phyloP scores from a whole-genome alignment of 805 yeast genomes.

The Cephaloascus fragrans region DNA sequence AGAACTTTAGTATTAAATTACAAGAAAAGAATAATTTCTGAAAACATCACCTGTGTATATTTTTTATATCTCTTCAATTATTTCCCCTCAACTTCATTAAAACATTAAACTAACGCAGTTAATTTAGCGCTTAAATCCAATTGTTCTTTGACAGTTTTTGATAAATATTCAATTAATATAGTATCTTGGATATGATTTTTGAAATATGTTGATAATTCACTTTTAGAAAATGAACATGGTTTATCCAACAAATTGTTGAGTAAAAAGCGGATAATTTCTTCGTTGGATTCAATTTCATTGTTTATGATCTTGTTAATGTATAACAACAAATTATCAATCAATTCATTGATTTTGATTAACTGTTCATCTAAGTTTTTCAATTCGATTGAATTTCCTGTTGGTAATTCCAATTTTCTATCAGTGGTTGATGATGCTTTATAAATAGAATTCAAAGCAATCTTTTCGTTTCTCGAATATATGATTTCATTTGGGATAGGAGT shows the following conservation, averaged over 20 bases:
- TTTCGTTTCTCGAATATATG: slow-evolving; percentile 47
- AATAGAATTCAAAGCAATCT: slow-evolving; percentile 40
- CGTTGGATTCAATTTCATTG: slow-evolving; percentile 37
- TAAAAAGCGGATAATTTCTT: slow-evolving; percentile 57
- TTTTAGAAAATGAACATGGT: slow-evolving; percentile 40
- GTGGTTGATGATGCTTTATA: slow-evolving; percentile 25
- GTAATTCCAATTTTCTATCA: slow-evolving; percentile 18
- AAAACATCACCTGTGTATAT: too few species aligned
- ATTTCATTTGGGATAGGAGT: slow-evolving; percentile 67
- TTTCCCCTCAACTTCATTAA: too few species aligned
- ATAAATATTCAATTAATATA: slow-evolving; percentile 70
- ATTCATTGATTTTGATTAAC: slow-evolving; percentile 31
- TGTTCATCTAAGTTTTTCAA: slow-evolving; percentile 36
- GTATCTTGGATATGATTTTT: slow-evolving; percentile 72
- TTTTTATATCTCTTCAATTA: too few species aligned
- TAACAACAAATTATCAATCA: slow-evolving; percentile 38
- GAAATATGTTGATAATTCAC: slow-evolving; percentile 49
- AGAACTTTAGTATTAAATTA: too few species aligned
- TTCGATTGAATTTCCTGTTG: slow-evolving; percentile 25
- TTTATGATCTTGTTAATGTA: slow-evolving; percentile 34
- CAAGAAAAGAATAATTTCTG: too few species aligned
- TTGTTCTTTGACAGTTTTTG: slow-evolving; percentile 79
- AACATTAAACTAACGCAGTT: slow-evolving; percentile 39
- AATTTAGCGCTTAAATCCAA: slow-evolving; percentile 69
- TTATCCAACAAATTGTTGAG: slow-evolving; percentile 45